Base-by-base conservation (phyloP, 2,329 filamentous ascomycete species). In the Fusarium tuaranense region DNA sequence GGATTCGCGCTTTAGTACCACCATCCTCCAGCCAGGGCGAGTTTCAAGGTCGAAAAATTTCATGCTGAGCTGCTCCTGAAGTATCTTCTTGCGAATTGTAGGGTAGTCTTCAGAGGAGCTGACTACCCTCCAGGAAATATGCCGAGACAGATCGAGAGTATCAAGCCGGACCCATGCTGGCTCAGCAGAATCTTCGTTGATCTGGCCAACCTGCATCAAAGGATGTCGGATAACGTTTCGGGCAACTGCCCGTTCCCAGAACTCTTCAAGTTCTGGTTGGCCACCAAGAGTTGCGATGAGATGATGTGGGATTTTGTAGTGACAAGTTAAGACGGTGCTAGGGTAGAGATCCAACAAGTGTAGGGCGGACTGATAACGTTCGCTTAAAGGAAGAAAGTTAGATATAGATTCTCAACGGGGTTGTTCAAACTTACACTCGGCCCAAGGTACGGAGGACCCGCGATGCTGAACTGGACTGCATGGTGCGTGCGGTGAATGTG, bases 161-260 rank as follows among this genome's bases (percentile, higher is more conserved):
- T 75, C 63, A 5, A 48, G 67, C 20, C 53, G 38, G n/a, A 73
- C 55, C 66, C 67, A 80, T 14, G 39, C 16, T 2, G 78, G 76
- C 3, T 53, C 48, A 10, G 67, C 69, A 2, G 71, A 59, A 8
- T 75, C 44, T 41, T 69, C 67, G 13, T 69, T 48, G 16, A 57
- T 8, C 7, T 76, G n/a, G 10, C 73, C 78, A 22, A 71, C 75
- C 32, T 80, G 78, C 38, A 78, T 55, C 16, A 73, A 25, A 6
- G 72, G 66, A 36, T 79, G 76, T 14, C 72, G 68, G 4, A 76
- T 25, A 9, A 76, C 53, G 2, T 64, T 70, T 6, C 59, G 48
- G 0, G 75, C 75, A 30, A 48, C 22, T 48, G 44, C 73, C 2
- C n/a, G 22, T 58, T 74, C 72, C 27, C 75, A 46, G 25, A 30